A percentile compares a stretch with the other conserved stretches of the same genome.
These are phyloP conservation scores for Candolleomyces aberdarensis DNA, from an alignment of 768 basidiomycete species.

Conservation along the genomic window DNA sequence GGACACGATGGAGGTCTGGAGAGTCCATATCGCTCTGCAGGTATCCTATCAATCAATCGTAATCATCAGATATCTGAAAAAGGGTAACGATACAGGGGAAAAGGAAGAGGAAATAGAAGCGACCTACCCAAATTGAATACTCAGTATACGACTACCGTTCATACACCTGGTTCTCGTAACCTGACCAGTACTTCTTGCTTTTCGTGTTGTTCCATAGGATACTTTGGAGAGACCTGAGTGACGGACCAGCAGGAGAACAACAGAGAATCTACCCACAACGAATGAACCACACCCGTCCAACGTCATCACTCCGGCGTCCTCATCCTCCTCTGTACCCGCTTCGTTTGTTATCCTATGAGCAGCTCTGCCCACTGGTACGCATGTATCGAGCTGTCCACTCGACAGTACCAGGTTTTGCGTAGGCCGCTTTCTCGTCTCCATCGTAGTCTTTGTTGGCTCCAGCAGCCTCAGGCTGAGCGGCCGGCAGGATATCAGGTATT, in stretches of 20 bases:
- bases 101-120: conserved; percentile 29
- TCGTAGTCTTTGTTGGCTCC: conserved; percentile 15
- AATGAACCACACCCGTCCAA: conserved; percentile 64
- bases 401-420: conserved; percentile 27
- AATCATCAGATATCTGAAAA: too few species aligned
- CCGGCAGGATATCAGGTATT: conserved; percentile 36
- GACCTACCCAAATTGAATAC: conserved; percentile 72
- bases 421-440: too few species aligned
- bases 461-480: background rate
- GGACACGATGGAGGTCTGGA: conserved; percentile 73
- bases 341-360: conserved; percentile 46
- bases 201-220: conserved; percentile 75
- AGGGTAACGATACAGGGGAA: conserved; percentile 29
- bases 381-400: conserved; percentile 49
- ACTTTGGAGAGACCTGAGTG: conserved; percentile 36
- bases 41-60: conserved; percentile 50
- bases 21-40: conserved; percentile 75
- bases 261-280: conserved; percentile 43
- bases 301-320: conserved; percentile 37
- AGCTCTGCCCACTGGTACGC: conserved; percentile 56
- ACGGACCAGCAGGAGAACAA: background rate
- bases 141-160: conserved; percentile 70
- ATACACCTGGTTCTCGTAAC: conserved; percentile 66
- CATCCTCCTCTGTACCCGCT: conserved; percentile 33
- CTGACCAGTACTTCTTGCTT: conserved; percentile 70